phyloP scores from a whole-genome alignment of 495 filamentous ascomycete species.

The Zalerion maritima region DNA sequence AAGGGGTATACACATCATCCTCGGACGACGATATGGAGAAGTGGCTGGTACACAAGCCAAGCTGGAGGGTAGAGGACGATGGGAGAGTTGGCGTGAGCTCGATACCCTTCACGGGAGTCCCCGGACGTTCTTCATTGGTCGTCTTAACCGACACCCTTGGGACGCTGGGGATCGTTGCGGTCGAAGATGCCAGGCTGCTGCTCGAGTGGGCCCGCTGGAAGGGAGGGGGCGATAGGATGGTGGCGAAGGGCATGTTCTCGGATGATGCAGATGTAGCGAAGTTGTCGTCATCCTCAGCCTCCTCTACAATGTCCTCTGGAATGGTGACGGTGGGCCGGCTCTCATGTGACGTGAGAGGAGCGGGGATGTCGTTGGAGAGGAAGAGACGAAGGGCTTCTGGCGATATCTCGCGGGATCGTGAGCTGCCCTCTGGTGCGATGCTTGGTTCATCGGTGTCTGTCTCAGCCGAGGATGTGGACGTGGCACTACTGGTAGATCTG shows the following conservation, averaged over 20 bases:
- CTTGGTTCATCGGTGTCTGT: conserved; percentile 14
- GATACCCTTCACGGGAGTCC: no score
- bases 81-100: conserved; percentile 28
- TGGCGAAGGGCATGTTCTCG: conserved; percentile 22
- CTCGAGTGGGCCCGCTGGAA: conserved; percentile 21
- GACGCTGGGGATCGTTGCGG: no score
- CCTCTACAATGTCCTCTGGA: conserved; percentile 38
- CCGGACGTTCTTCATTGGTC: no score
- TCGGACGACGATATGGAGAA: conserved; percentile 10
- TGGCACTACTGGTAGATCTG: conserved; percentile 8
- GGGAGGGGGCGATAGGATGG: conserved; percentile 34
- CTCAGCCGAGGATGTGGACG: conserved; percentile 3
- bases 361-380: conserved; percentile 21
- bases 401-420: conserved; percentile 31
- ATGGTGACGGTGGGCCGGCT: conserved; percentile 19
- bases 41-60: no score
- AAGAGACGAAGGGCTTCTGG: conserved; percentile 32
- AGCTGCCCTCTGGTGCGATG: conserved; percentile 18
- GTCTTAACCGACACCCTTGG: no score
- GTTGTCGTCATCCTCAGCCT: conserved; percentile 39
- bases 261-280: conserved; percentile 34
- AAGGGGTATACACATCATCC: conserved; percentile 8
- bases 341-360: conserved; percentile 7
- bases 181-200: no score
- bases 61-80: conserved; percentile 32